Percentiles rank a stretch among this genome's conserved stretches.
Evolutionary conservation across 2,329 filamentous ascomycete species (phyloP).

Genomic region (Dryadomyces sulphureus): DNA sequence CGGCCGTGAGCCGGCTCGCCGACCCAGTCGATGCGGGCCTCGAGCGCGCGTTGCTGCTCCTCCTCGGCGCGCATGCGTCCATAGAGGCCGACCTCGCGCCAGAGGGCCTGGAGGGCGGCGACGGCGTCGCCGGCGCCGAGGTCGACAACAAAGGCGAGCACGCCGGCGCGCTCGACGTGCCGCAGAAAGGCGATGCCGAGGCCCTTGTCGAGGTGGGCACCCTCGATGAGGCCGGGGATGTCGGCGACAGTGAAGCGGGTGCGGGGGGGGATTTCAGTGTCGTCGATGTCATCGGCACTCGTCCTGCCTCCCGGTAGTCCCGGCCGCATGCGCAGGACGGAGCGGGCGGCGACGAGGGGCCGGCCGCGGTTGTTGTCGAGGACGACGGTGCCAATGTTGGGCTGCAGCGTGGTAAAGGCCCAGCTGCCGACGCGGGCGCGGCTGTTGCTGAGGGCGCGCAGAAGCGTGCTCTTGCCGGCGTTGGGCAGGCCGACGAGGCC

Average conservation of each 20-base stretch:
- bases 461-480: slow-evolving; percentile 85
- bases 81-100: slow-evolving; percentile 83
- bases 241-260: slow-evolving; percentile 88
- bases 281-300: slow-evolving; percentile 24
- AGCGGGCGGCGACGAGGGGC: slow-evolving; percentile 28
- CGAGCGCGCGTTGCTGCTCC: slow-evolving; percentile 49
- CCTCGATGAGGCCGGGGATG: slow-evolving; percentile 85
- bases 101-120: slow-evolving; percentile 62
- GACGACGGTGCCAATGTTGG: slow-evolving; percentile 85
- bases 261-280: slow-evolving; percentile 37
- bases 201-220: slow-evolving; percentile 81
- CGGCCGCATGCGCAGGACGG: slow-evolving; percentile 10
- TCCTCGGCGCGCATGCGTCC: slow-evolving; percentile 62
- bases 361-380: slow-evolving; percentile 75
- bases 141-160: slow-evolving; percentile 89
- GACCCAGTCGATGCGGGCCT: slow-evolving; percentile 41
- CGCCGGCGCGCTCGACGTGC: slow-evolving; percentile 84
- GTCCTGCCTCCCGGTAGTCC: slow-evolving; percentile 5
- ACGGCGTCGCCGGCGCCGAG: slow-evolving; percentile 69
- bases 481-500: slow-evolving; percentile 91
- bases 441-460: slow-evolving; percentile 77
- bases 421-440: slow-evolving; percentile 82
- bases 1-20: slow-evolving; percentile 17
- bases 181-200: slow-evolving; percentile 84
- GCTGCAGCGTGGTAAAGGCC: slow-evolving; percentile 92